Conservation (phyloP, 495 filamentous ascomycete genomes). For the Hypoxylon fuscum region DNA sequence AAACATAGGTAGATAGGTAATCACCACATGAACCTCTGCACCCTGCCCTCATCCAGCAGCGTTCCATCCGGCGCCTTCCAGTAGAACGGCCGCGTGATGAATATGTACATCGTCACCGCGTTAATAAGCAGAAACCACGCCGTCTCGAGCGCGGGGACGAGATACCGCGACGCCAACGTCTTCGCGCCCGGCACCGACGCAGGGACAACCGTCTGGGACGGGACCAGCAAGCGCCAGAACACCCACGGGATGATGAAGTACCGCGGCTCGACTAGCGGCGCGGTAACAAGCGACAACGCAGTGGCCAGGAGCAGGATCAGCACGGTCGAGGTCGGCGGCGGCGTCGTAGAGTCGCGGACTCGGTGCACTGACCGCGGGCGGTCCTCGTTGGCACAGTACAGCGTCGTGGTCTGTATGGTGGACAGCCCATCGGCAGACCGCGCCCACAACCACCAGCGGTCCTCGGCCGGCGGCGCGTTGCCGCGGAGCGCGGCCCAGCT, state of each 20-base stretch:
- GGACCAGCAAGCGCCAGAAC: constrained; percentile 86
- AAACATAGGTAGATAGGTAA: too few relatives aligned
- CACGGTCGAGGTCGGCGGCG: constrained; percentile 51
- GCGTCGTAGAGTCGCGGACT: not conserved
- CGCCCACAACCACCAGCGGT: too few relatives aligned
- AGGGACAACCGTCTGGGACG: constrained; percentile 48
- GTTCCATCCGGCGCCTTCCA: constrained; percentile 64
- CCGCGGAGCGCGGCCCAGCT: constrained; percentile 60
- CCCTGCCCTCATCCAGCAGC: constrained; percentile 73
- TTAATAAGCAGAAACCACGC: constrained; percentile 81
- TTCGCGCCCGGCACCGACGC: not conserved
- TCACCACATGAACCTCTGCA: constrained; percentile 96
- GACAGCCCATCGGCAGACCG: too few relatives aligned
- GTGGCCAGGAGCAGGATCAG: constrained; percentile 78
- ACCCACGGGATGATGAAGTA: constrained; percentile 97
- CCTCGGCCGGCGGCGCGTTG: not conserved
- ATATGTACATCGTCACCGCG: constrained; percentile 77
- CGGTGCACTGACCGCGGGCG: too few relatives aligned
- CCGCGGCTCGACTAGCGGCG: constrained; percentile 90
- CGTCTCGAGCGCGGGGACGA: constrained; percentile 75
- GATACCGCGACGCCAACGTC: constrained; percentile 14
- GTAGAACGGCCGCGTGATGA: constrained; percentile 79
- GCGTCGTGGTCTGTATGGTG: too few relatives aligned
- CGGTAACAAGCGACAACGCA: constrained; percentile 79
- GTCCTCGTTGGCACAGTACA: too few relatives aligned